phyloP scores from a whole-genome alignment of 768 basidiomycete species.

The Tulasnella sp. region DNA sequence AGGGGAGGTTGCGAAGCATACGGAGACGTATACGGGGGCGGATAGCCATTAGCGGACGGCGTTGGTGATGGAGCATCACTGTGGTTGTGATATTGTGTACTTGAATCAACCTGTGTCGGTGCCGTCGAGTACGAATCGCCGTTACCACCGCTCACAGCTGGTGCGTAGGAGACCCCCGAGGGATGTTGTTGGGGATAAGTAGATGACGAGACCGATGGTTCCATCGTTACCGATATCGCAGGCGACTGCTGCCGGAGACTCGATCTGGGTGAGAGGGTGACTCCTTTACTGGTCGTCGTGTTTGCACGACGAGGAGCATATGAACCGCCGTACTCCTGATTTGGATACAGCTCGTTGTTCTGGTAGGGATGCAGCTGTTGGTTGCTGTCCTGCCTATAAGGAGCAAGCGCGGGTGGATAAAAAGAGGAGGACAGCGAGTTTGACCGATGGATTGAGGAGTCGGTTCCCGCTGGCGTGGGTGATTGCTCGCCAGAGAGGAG shows the following conservation, averaged over 20 bases:
- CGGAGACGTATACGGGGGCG: background rate
- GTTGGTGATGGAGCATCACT: constrained; percentile 9
- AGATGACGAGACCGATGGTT: background rate
- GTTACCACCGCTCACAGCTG: background rate
- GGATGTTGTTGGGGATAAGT: background rate
- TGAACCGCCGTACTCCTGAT: constrained; percentile 6
- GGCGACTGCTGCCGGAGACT: constrained; percentile 8
- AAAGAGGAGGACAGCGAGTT: constrained; percentile 12
- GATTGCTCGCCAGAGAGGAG: constrained; percentile 9
- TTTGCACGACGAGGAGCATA: constrained; percentile 5
- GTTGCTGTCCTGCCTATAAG: constrained; percentile 13
- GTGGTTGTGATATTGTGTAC: constrained; percentile 1
- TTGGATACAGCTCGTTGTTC: constrained; percentile 2
- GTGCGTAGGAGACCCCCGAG: background rate
- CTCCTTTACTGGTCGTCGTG: constrained; percentile 4
- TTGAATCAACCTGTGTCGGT: background rate
- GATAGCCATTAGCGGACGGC: background rate
- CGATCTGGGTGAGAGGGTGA: constrained; percentile 14
- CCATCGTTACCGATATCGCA: background rate
- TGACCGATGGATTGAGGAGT: constrained; percentile 11
- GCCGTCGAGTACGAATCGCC: constrained; percentile 3
- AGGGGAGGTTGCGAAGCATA: background rate
- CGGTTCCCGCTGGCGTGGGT: constrained; percentile 4
- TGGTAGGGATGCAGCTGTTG: background rate
- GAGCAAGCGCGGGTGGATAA: constrained; percentile 8